Evolutionary conservation across 352 stramenopile genomes (phyloP), one percentile per base, ranked within the genome.

Genomic region (Phytophthora boehmeriae): DNA sequence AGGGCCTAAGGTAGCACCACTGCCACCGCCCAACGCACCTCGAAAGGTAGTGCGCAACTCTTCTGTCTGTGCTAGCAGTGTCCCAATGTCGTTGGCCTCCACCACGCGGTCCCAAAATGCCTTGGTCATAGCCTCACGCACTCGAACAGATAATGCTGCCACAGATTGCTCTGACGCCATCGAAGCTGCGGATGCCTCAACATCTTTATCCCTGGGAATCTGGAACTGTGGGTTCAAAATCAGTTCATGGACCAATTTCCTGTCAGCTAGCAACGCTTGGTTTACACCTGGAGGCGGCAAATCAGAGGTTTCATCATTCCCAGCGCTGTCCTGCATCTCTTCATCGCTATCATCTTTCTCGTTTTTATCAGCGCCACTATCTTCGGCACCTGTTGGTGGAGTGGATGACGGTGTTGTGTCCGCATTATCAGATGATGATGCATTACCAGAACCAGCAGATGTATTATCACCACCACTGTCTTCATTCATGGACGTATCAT

Each of bases 31-130:
- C n/a, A 76, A 36, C 5, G 68, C 68, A 59, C 67, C 63, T 35
- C 68, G 39, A 55, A 93, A 87, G 5, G 62, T 54, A 0, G 50
- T 43, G 1, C 78, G 71, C 2, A 93, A 51, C 59, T 92, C 82
- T 28, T 89, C 80, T 0, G 83, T 74, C 4, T 70, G 71, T 1
- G 63, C 54, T 16, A 92, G 48, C 1, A 93, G 47, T 11, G 71
- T 75, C 35, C 71, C 44, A 5, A 81, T 49, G 41, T 90, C 83
- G 50, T 86, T 84, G 2, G 75, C 47, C 2, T 66, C 63, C 0
- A 79, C 61, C 0, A 89, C 63, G 8, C 81, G 78, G 42, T 90
- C 82, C 84, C 84, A 93, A 35, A 90, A 93, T 1, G 80, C 84
- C 43, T 78, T 71, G 1, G 72, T 67, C 80, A 91, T 93, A 4